phyloP scores from a whole-genome alignment of 441 rosid genomes.

The Pelargonium citronellum region DNA sequence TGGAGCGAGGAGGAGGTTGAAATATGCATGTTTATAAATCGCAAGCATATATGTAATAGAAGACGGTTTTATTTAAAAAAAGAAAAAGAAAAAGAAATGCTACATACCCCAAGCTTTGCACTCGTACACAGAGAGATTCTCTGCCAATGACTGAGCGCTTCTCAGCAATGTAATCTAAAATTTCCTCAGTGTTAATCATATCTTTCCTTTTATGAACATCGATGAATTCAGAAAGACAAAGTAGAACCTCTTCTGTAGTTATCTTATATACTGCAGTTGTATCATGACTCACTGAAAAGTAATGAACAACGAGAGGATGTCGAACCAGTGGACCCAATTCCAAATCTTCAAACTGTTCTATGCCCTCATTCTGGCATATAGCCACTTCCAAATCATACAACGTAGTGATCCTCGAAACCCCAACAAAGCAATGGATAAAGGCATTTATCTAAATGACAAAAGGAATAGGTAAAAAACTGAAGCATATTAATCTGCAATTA shows the following conservation, averaged over 20 bases:
- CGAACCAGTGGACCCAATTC: conserved; percentile 72
- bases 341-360: conserved; percentile 62
- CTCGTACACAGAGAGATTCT: conserved; percentile 74
- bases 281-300: conserved; percentile 46
- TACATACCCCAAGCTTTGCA: conserved; percentile 77
- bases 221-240: conserved; percentile 48
- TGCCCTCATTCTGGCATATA: conserved; percentile 67
- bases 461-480: not conserved
- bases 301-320: conserved; percentile 69
- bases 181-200: conserved; percentile 41
- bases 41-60: not conserved
- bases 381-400: conserved; percentile 81
- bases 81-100: conserved; percentile 1
- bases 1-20: not conserved
- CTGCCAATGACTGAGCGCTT: conserved; percentile 46
- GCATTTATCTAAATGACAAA: conserved; percentile 60
- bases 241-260: conserved; percentile 55
- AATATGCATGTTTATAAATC: not conserved
- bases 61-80: not conserved
- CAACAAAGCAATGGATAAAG: conserved; percentile 84
- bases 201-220: conserved; percentile 32
- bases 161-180: conserved; percentile 60
- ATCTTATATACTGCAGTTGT: conserved; percentile 45
- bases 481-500: conserved; percentile 5
- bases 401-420: conserved; percentile 63